Evolutionary conservation across 176 grass and related monocot species (phyloP).

Genomic region (Lolium perenne): DNA sequence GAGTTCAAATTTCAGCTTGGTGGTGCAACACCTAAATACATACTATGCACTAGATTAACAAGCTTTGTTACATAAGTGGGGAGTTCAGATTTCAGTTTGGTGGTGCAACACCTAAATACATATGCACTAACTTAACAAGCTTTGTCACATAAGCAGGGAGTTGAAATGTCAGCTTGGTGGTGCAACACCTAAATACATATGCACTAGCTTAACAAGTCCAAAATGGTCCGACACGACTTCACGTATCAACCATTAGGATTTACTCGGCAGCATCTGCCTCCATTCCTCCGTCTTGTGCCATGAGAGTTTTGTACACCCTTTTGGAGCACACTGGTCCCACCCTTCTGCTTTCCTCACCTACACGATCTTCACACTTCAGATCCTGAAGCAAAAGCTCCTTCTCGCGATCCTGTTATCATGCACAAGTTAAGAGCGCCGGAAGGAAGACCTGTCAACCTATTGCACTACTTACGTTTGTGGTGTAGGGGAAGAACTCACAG

Average conservation of each 20-base stretch:
- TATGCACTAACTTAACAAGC: background rate
- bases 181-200: background rate
- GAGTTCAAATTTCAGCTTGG: constrained; percentile 9
- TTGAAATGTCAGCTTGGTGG: constrained; percentile 27
- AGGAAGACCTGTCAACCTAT: background rate
- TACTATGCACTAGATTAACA: background rate
- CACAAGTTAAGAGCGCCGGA: constrained; percentile 10
- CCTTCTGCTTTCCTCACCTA: constrained; percentile 62
- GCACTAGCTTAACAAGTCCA: background rate
- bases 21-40: background rate
- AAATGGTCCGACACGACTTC: background rate
- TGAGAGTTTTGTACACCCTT: constrained; percentile 73
- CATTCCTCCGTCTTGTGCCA: constrained; percentile 63
- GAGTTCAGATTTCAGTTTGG: constrained; percentile 34
- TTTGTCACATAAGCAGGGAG: background rate
- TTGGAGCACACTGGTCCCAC: constrained; percentile 73
- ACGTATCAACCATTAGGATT: background rate
- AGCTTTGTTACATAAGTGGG: background rate
- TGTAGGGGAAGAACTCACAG: constrained; percentile 51
- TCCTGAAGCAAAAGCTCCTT: constrained; percentile 83
- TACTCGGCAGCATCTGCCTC: constrained; percentile 56
- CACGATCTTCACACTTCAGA: constrained; percentile 50
- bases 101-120: background rate
- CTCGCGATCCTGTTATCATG: constrained; percentile 59
- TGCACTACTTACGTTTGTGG: background rate